Evolutionary conservation across 2,329 filamentous ascomycete genomes (phyloP).

Genomic region (Trichoderma sp.): DNA sequence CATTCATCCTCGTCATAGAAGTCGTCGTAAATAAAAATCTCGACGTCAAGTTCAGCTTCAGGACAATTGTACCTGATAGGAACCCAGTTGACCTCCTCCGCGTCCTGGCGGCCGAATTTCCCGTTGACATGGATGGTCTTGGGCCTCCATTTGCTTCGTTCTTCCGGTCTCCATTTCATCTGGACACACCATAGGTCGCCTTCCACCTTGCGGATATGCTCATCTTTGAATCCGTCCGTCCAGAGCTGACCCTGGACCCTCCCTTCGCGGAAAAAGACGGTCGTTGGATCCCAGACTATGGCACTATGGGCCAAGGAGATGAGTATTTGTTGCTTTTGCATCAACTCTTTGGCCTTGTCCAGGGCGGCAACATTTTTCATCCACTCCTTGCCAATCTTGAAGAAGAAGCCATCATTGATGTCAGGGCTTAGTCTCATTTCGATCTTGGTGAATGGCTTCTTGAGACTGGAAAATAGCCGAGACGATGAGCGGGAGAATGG

Average conservation of each 20-base stretch:
- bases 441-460: neutral
- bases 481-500: neutral
- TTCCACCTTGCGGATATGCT: neutral
- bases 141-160: neutral
- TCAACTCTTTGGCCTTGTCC: neutral
- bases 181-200: neutral
- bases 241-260: neutral
- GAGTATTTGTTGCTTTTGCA: conserved; percentile 1
- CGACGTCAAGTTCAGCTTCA: neutral
- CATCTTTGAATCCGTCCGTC: neutral
- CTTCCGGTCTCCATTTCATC: neutral
- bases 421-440: neutral
- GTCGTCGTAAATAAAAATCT: neutral
- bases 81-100: neutral
- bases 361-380: neutral
- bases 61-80: neutral
- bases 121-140: neutral
- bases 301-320: neutral
- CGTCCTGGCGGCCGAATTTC: neutral
- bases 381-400: neutral
- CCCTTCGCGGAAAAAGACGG: neutral
- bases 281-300: neutral
- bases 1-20: neutral
- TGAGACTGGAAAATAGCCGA: neutral
- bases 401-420: neutral